phyloP scores from a whole-genome alignment of 768 basidiomycete genomes.

The Hygrophoropsis aurantiaca region DNA sequence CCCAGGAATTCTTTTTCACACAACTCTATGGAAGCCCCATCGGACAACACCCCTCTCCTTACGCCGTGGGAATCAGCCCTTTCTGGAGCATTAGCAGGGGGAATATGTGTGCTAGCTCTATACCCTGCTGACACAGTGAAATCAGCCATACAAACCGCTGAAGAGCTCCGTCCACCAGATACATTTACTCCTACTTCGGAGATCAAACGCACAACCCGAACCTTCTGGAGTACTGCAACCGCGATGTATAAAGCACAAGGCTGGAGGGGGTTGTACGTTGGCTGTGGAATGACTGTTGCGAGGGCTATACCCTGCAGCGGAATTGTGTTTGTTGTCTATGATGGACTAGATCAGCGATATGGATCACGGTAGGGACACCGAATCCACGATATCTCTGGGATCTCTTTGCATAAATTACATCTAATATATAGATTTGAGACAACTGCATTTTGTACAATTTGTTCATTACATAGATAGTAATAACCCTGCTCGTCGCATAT shows the following conservation, averaged over 20 bases:
- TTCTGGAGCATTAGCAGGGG: conserved; percentile 78
- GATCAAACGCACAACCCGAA: conserved; percentile 28
- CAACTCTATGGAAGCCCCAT: background rate
- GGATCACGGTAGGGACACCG: conserved; percentile 25
- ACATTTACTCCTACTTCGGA: conserved; percentile 10
- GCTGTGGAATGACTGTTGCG: conserved; percentile 85
- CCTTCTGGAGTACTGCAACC: conserved; percentile 58
- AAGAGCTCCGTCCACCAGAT: conserved; percentile 62
- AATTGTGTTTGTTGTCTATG: conserved; percentile 88
- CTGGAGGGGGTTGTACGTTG: conserved; percentile 77
- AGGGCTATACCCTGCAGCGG: conserved; percentile 84
- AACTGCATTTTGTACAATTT: too few relatives aligned
- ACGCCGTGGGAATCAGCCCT: conserved; percentile 73
- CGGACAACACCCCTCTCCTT: conserved; percentile 16
- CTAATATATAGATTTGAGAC: too few relatives aligned
- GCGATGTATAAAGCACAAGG: conserved; percentile 77
- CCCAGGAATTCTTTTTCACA: background rate
- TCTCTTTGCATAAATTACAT: too few relatives aligned
- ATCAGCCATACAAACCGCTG: conserved; percentile 87
- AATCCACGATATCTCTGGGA: background rate
- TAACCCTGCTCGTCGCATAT: too few relatives aligned
- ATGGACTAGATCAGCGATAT: conserved; percentile 57
- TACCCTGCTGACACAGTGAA: conserved; percentile 94
- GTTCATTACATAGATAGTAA: too few relatives aligned
- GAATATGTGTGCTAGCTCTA: conserved; percentile 73